Evolutionary conservation across 768 basidiomycete species (phyloP).

Genomic region (Psilocybe tampanensis): DNA sequence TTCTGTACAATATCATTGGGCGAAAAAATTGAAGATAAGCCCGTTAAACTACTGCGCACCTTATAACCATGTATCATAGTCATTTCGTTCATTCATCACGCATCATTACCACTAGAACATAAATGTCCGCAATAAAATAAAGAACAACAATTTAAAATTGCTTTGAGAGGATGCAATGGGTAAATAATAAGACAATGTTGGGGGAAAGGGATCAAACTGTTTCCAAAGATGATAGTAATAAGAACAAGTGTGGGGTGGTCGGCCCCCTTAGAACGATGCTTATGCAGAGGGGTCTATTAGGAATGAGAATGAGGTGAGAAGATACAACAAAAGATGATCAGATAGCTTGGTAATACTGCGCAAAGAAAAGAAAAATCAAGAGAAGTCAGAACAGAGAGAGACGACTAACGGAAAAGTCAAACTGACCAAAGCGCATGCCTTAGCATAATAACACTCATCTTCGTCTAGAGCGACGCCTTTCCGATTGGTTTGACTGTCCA

Average conservation of each 20-base stretch:
- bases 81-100: constrained; percentile 15
- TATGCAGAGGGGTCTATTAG: constrained; percentile 21
- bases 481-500: constrained; percentile 54
- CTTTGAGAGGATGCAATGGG: neutral
- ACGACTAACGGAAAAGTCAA: no score
- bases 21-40: neutral
- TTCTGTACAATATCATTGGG: constrained; percentile 5
- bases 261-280: constrained; percentile 4
- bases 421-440: constrained; percentile 30
- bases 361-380: constrained; percentile 7
- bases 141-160: neutral
- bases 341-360: constrained; percentile 20
- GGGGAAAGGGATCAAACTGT: constrained; percentile 11
- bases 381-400: neutral
- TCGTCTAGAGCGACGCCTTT: constrained; percentile 61
- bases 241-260: constrained; percentile 12
- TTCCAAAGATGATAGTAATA: constrained; percentile 17
- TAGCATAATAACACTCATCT: constrained; percentile 34
- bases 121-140: constrained; percentile 1
- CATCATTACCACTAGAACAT: constrained; percentile 9
- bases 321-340: constrained; percentile 16
- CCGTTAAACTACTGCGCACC: constrained; percentile 20
- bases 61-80: constrained; percentile 24
- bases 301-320: constrained; percentile 4
- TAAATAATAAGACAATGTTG: constrained; percentile 8